A percentile compares a stretch with the other conserved stretches of the same genome.
These are phyloP conservation scores for Pestalotiopsis sp. DNA, from an alignment of 2,329 filamentous ascomycete species.

Conservation along the genomic window DNA sequence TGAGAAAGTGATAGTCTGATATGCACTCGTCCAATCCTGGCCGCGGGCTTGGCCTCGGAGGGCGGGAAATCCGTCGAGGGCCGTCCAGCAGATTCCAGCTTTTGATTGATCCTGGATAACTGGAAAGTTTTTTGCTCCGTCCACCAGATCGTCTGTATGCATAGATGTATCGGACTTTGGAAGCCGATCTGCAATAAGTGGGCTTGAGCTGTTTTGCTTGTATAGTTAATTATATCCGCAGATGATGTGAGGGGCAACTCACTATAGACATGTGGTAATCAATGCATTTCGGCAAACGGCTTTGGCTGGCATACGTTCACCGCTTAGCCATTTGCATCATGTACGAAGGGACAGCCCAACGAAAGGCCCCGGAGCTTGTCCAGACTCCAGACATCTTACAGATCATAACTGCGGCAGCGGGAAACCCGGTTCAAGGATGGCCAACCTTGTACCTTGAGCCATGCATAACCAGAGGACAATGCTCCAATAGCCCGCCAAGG, in stretches of 20 bases:
- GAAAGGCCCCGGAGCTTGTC: not conserved
- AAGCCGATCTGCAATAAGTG: too few relatives aligned
- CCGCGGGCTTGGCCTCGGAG: not conserved
- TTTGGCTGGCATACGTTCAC: not conserved
- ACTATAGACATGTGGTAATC: too few relatives aligned
- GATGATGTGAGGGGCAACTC: not conserved
- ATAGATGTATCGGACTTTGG: not conserved
- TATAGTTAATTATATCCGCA: not conserved
- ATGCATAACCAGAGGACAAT: not conserved
- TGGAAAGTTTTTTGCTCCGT: too few relatives aligned
- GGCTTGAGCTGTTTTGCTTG: not conserved
- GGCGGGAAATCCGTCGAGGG: not conserved
- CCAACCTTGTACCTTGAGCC: not conserved
- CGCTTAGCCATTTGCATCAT: not conserved
- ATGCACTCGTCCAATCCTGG: not conserved
- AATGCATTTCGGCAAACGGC: not conserved
- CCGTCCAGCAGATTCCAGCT: not conserved
- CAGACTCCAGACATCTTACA: not conserved
- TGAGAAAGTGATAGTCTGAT: not conserved
- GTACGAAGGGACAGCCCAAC: not conserved
- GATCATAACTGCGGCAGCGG: not conserved
- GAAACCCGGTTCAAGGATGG: not conserved
- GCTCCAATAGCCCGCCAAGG: conserved; percentile 2
- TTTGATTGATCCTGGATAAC: not conserved
- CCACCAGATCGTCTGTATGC: not conserved